Conservation (phyloP, 148 eudicot genomes). For the Chenopodium formosanum region DNA sequence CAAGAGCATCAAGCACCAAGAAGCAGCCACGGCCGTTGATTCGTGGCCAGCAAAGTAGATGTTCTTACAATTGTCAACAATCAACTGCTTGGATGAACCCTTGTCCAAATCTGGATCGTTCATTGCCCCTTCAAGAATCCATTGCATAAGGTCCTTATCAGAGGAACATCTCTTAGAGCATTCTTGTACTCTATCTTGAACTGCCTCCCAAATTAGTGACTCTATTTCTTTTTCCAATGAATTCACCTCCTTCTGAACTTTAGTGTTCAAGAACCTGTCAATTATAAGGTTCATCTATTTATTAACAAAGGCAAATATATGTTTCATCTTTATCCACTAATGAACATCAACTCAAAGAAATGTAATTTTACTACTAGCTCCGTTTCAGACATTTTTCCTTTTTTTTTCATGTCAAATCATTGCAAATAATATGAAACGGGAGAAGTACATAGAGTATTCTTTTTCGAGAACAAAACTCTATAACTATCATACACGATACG, state of each 20-base stretch:
- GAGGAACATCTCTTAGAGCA: slow-evolving; percentile 28
- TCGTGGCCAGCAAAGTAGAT: slow-evolving; percentile 91
- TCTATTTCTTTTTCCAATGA: slow-evolving; percentile 65
- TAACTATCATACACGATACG: too few relatives aligned
- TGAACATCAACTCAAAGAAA: background rate
- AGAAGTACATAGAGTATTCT: too few relatives aligned
- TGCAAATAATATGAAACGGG: too few relatives aligned
- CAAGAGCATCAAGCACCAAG: slow-evolving; percentile 85
- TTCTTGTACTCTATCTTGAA: slow-evolving; percentile 52
- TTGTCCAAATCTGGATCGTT: slow-evolving; percentile 38
- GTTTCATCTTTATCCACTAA: background rate
- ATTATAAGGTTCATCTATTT: too few relatives aligned
- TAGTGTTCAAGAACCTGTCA: slow-evolving; percentile 29
- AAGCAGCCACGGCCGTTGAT: slow-evolving; percentile 72
- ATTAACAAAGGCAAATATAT: background rate
- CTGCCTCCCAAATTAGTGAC: slow-evolving; percentile 60
- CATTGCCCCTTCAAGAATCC: slow-evolving; percentile 62
- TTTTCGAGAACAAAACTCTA: background rate
- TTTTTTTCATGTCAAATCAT: too few relatives aligned
- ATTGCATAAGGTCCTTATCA: slow-evolving; percentile 61
- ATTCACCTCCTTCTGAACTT: slow-evolving; percentile 44
- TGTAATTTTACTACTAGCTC: too few relatives aligned
- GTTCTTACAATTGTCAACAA: slow-evolving; percentile 87
- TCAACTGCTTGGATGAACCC: slow-evolving; percentile 49
- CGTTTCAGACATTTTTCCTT: too few relatives aligned